Percentiles rank a stretch among this genome's conserved stretches.
phyloP scores from a whole-genome alignment of 805 yeast species.

The Isabelozyma rhagii region DNA sequence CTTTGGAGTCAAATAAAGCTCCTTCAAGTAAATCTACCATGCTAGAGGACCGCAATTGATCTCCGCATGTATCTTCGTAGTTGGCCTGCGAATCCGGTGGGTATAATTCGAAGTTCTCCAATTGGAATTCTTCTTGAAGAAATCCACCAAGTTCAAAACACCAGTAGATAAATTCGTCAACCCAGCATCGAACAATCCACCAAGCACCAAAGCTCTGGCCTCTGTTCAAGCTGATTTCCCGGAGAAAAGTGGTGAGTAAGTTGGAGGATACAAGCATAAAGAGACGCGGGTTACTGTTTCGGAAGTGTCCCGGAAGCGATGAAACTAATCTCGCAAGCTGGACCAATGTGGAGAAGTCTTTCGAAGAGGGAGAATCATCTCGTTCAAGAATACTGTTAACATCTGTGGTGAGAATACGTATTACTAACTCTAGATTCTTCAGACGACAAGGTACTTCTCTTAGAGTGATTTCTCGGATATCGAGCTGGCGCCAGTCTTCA shows the following conservation, averaged over 20 bases:
- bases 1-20: constrained; percentile 6
- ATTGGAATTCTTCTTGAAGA: constrained; percentile 27
- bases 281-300: constrained; percentile 51
- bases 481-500: constrained; percentile 56
- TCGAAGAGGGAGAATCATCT: constrained; percentile 1
- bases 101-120: neutral
- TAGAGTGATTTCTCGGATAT: constrained; percentile 41
- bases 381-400: constrained; percentile 16
- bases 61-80: neutral
- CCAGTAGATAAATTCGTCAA: constrained; percentile 70
- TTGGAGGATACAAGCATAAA: constrained; percentile 53
- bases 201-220: constrained; percentile 65
- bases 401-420: constrained; percentile 29
- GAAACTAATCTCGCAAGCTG: constrained; percentile 25
- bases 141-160: constrained; percentile 62
- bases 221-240: constrained; percentile 59
- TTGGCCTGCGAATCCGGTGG: neutral
- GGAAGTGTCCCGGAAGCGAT: constrained; percentile 45
- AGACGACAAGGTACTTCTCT: constrained; percentile 52
- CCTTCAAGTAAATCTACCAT: constrained; percentile 16
- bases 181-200: constrained; percentile 77
- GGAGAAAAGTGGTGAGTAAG: constrained; percentile 53
- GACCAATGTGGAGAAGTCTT: constrained; percentile 2
- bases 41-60: neutral
- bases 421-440: constrained; percentile 25